A percentile compares a stretch with the other conserved stretches of the same genome.
Conservation (phyloP, 495 filamentous ascomycete genomes). For the Aspergillus kassunensis region DNA sequence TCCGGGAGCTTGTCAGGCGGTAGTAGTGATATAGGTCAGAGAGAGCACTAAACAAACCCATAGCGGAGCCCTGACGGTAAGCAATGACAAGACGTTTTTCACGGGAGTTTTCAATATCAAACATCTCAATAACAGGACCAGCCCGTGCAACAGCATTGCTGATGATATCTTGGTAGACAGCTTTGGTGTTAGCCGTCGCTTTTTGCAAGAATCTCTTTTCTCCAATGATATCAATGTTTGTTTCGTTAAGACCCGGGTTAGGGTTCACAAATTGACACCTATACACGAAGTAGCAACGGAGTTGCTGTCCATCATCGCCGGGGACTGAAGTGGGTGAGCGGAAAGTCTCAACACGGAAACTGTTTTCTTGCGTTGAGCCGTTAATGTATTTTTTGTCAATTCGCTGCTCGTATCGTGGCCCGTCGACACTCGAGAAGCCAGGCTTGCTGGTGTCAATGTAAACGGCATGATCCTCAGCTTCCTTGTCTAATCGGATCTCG, state of each 20-base stretch:
- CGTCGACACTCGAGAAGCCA: slow-evolving; percentile 66
- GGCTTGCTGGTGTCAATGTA: slow-evolving; percentile 97
- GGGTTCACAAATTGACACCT: slow-evolving; percentile 86
- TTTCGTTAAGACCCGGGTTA: slow-evolving; percentile 67
- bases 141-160: slow-evolving; percentile 73
- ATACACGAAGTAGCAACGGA: slow-evolving; percentile 98
- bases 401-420: slow-evolving; percentile 86
- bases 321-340: slow-evolving; percentile 72
- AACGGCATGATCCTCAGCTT: slow-evolving; percentile 90
- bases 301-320: slow-evolving; percentile 67
- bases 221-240: slow-evolving; percentile 82
- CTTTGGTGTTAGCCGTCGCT: slow-evolving; percentile 90
- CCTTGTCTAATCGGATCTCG: slow-evolving; percentile 93
- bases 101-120: slow-evolving; percentile 82
- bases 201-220: slow-evolving; percentile 94
- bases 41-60: slow-evolving; percentile 90
- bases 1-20: slow-evolving; percentile 89
- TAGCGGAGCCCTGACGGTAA: slow-evolving; percentile 86
- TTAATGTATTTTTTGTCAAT: slow-evolving; percentile 95
- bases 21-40: slow-evolving; percentile 99
- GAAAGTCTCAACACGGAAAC: slow-evolving; percentile 95
- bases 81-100: slow-evolving; percentile 94
- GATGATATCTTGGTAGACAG: slow-evolving; percentile 90
- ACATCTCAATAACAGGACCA: slow-evolving; percentile 96
- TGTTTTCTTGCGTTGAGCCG: slow-evolving; percentile 55